Base-by-base conservation (phyloP, 2,329 filamentous ascomycete genomes). In the Paracoccidioides brasiliensis region DNA sequence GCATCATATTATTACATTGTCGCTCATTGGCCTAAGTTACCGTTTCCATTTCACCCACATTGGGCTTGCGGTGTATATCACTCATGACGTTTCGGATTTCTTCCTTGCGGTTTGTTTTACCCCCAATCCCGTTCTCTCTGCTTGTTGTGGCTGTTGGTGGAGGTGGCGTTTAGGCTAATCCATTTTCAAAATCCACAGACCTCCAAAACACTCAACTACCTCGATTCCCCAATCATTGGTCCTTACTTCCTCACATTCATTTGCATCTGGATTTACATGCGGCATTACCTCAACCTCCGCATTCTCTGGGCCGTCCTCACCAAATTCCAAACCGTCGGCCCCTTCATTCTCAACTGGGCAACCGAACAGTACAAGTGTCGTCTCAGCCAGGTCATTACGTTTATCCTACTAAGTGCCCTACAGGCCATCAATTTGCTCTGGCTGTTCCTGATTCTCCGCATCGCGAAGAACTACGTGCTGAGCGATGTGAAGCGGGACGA, bases 11-110 rank as follows among this genome's bases (percentile, higher is more conserved):
- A 87, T 96, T 68, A 94, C 88, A 22, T 74, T 97, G 57, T 76
- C 84, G 22, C 79, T 97, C 63, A 95, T 97, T 62, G 85, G 74
- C 57, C 75, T 91, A 66, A 93, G 87, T 75, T 97, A 96, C 74
- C 83, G 89, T 58, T 97, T 95, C 77, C 90, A 97, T 73, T 97
- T 96, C 71, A 94, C 90, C 22, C 91, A 95, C 72, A 94, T 97
- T 69, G 90, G 90, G 32, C 74, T 96, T 55, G 88, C 89, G 22
- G 89, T 97, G 38, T 97, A 95, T 72, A 89, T 93, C 59, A 95
- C 90, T 8, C 89, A 95, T 71, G 90, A 97, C 67, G 87, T 96
- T 59, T 90, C 85, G 58, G 90, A 96, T 70, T 95, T 96, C 74
- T 96, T 96, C 80, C 80, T 96, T 46, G 90, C 91, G 41, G 87